Conservation (phyloP, 495 filamentous ascomycete genomes). For the Hypoxylon fuscum region DNA sequence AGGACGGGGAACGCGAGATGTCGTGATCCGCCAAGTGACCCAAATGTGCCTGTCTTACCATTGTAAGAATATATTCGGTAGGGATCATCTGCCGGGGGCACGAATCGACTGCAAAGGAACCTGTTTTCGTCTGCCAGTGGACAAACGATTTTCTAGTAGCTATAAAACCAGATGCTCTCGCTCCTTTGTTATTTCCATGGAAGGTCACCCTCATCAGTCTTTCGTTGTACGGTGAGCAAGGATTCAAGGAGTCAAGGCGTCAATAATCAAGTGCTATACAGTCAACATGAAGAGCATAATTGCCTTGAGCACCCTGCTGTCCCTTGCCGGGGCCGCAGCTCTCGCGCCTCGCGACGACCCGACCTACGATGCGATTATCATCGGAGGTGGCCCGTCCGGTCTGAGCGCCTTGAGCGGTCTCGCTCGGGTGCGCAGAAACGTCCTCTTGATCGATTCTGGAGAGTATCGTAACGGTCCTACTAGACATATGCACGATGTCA, state of each 20-base stretch:
- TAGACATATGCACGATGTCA: slow-evolving; percentile 66
- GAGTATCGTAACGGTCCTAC: slow-evolving; percentile 66
- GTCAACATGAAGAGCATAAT: slow-evolving; percentile 30
- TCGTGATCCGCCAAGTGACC: slow-evolving; percentile 42
- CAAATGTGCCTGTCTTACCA: slow-evolving; percentile 32
- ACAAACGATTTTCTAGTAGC: slow-evolving; percentile 7
- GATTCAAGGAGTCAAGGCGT: slow-evolving; percentile 14
- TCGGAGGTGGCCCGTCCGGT: slow-evolving; percentile 50
- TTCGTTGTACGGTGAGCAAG: slow-evolving; percentile 2
- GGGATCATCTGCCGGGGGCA: slow-evolving; percentile 37
- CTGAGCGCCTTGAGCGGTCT: slow-evolving; percentile 63
- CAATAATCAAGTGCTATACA: not conserved
- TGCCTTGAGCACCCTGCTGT: slow-evolving; percentile 21
- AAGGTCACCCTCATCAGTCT: slow-evolving; percentile 5
- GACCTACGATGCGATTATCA: slow-evolving; percentile 47
- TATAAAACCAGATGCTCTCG: slow-evolving; percentile 22
- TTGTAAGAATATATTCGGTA: slow-evolving; percentile 29
- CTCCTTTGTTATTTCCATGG: not conserved
- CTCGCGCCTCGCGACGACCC: slow-evolving; percentile 21
- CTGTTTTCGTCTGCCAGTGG: slow-evolving; percentile 13
- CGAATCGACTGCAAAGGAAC: slow-evolving; percentile 14
- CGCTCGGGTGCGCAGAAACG: slow-evolving; percentile 60
- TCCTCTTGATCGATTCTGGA: slow-evolving; percentile 63
- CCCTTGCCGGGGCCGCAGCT: slow-evolving; percentile 22
- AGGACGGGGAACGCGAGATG: slow-evolving; percentile 28